phyloP scores from a whole-genome alignment of 495 filamentous ascomycete species.

The Penicillium bovifimosum region DNA sequence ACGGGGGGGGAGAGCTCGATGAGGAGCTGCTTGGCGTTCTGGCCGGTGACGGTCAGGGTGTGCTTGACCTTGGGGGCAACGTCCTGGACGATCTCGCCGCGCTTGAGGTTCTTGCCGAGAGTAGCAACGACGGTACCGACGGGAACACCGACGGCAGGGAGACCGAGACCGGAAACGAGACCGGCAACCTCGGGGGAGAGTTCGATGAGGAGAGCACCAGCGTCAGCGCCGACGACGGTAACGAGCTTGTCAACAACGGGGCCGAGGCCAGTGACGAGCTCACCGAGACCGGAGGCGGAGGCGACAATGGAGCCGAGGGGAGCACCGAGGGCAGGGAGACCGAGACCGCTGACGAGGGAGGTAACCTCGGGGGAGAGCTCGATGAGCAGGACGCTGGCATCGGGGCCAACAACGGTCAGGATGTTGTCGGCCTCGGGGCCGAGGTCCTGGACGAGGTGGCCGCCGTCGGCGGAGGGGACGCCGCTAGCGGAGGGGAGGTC shows the following conservation, averaged over 20 bases:
- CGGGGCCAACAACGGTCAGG: constrained; percentile 28
- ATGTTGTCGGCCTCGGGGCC: constrained; percentile 27
- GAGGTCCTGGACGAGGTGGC: constrained; percentile 31
- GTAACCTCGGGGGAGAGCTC: constrained; percentile 32
- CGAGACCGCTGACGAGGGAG: constrained; percentile 29
- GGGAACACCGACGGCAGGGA: constrained; percentile 11
- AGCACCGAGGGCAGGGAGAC: constrained; percentile 25
- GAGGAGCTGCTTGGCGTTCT: constrained; percentile 30
- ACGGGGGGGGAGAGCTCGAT: constrained; percentile 30
- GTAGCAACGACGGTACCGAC: constrained; percentile 18
- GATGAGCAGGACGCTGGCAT: constrained; percentile 27
- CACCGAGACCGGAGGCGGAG: constrained; percentile 28
- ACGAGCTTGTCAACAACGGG: constrained; percentile 26
- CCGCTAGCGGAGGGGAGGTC: constrained; percentile 12
- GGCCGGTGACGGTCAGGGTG: constrained; percentile 30
- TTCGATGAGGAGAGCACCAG: constrained; percentile 16
- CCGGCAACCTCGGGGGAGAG: constrained; percentile 9
- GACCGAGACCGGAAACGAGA: constrained; percentile 16
- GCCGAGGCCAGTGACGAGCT: constrained; percentile 28
- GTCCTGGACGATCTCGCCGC: constrained; percentile 30
- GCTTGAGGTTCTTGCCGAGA: constrained; percentile 23
- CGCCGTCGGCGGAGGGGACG: constrained; percentile 27
- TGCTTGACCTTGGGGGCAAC: constrained; percentile 26
- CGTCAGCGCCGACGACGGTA: constrained; percentile 18
- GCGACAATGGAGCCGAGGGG: constrained; percentile 24